These are phyloP conservation scores for Salix viminalis DNA, from an alignment of 345 rosid genomes.

Conservation along the genomic window DNA sequence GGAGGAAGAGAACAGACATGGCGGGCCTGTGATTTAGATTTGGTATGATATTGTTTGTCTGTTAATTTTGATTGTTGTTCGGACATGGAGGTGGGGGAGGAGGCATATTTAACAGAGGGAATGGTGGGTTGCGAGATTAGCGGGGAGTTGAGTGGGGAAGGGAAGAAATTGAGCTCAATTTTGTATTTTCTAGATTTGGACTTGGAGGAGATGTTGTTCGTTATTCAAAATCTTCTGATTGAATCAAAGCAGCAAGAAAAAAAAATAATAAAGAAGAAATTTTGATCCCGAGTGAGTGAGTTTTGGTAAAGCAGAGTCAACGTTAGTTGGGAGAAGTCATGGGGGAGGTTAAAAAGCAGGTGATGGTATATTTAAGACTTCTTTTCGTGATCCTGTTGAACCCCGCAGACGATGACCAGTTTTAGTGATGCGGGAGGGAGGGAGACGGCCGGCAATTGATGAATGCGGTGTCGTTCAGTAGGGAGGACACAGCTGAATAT, in stretches of 20 bases:
- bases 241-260: background rate
- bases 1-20: conserved; percentile 4
- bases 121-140: conserved; percentile 6
- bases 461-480: background rate
- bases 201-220: background rate
- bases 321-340: background rate
- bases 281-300: background rate
- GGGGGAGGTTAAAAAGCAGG: background rate
- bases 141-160: background rate
- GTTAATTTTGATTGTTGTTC: background rate
- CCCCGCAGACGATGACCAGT: background rate
- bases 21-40: background rate
- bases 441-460: background rate
- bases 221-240: background rate
- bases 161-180: background rate
- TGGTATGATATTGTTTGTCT: background rate
- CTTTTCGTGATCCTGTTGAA: background rate
- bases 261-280: background rate
- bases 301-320: background rate
- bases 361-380: background rate
- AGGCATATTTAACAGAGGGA: background rate
- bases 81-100: background rate
- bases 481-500: background rate
- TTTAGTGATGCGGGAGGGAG: background rate
- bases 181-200: background rate